Conservation (phyloP, 75 land plant species). For the Sequoia sempervirens region DNA sequence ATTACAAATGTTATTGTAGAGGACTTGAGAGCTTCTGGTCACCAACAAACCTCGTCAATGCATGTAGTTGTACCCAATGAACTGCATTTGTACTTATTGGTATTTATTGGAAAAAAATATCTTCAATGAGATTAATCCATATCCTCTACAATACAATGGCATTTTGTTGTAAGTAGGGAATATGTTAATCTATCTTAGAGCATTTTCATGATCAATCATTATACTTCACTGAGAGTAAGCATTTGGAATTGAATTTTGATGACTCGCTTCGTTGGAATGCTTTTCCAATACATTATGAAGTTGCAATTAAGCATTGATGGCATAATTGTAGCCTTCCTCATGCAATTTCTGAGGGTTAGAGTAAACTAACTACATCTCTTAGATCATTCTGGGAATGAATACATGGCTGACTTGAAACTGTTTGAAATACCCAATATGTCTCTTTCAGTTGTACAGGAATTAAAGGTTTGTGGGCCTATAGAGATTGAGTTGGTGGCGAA, state of each 20-base stretch:
- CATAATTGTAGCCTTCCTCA: too few species aligned
- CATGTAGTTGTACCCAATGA: constrained; percentile 73
- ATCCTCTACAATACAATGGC: constrained; percentile 54
- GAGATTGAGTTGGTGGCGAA: constrained; percentile 51
- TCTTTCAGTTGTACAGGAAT: constrained; percentile 46
- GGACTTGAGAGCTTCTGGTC: constrained; percentile 76
- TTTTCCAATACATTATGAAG: too few species aligned
- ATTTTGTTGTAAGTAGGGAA: constrained; percentile 55
- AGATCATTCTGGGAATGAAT: too few species aligned
- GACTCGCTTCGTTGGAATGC: too few species aligned
- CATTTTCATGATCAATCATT: constrained; percentile 58
- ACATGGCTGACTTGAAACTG: too few species aligned
- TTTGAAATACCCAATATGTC: too few species aligned
- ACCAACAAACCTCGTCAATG: constrained; percentile 66
- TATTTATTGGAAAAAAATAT: constrained; percentile 28
- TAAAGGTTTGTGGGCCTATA: constrained; percentile 63
- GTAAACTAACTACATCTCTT: too few species aligned
- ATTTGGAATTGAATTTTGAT: neutral
- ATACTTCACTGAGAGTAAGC: constrained; percentile 45
- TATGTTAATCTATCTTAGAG: constrained; percentile 67
- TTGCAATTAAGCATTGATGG: too few species aligned
- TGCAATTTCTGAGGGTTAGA: too few species aligned
- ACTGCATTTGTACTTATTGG: constrained; percentile 44
- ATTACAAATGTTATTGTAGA: constrained; percentile 62
- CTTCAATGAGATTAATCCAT: constrained; percentile 22